Evolutionary conservation across 169 alveolate species (phyloP), one percentile per base, ranked within the genome.

Genomic region (Eimeria maxima): DNA sequence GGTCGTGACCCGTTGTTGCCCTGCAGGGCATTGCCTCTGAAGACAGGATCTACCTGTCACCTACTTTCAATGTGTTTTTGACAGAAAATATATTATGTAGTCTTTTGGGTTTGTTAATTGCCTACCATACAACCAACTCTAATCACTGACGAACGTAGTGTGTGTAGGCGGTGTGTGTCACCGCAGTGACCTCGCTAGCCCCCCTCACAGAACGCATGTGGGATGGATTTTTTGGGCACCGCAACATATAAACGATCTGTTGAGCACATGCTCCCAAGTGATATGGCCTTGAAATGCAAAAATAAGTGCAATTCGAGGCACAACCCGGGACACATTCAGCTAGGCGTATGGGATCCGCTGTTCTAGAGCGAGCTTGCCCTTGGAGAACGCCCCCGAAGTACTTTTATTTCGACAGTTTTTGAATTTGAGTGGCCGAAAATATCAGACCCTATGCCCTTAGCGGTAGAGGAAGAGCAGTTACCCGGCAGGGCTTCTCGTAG

Each of bases 121-220:
- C n/a, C 18, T 29, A 73, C 83, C 50, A 38, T 53, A 73, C 83
- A 73, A 8, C 83, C 55, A 73, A 38, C 83, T 38, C 50, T 29
- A 4, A 38, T 29, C 55, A 38, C 24, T 73, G 55, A 10, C 33
- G 55, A 73, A 53, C 13, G 50, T 14, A 29, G 83, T 38, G 83
- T 73, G 83, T 42, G 83, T 18, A 1, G 27, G 83, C 29, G 29
- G 83, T 73, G 83, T 73, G 83, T 73, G 83, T 38, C 83, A 14
- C 55, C 50, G 53, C 83, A 73, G 83, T 73, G 83, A 73, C 83
- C 83, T 24, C 13, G 47, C n/a, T 14, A 69, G 47, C 47, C 47
- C n/a, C 10, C 22, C 50, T 10, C 50, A 69, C 47, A 33, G 22
- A 29, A 27, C 27, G 47, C 29, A 5, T 33, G 83, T 73, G 83